Conservation (phyloP, 352 stramenopile species). For the Thalassiosira hispida region DNA sequence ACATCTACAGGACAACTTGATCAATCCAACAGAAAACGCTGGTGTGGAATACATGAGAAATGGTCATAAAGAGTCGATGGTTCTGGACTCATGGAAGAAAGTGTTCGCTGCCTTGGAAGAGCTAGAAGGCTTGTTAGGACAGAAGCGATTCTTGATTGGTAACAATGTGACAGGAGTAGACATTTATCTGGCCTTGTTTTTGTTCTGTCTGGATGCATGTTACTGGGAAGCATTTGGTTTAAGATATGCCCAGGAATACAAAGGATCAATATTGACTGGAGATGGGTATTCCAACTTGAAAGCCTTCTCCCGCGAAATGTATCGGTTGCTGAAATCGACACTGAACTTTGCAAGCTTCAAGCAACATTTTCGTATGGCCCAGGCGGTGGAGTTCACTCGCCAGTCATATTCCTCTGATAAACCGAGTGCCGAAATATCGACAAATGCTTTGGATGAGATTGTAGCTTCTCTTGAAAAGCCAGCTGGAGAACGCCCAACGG, state of each 20-base stretch:
- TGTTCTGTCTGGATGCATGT: constrained; percentile 20
- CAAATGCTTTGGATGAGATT: constrained; percentile 1
- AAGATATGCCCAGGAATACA: background rate
- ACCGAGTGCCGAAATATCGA: background rate
- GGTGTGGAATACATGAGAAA: constrained; percentile 5
- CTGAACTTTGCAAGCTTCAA: constrained; percentile 10
- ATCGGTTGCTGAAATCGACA: constrained; percentile 10
- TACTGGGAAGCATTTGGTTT: constrained; percentile 12
- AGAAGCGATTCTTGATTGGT: background rate
- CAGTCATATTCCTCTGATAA: constrained; percentile 2
- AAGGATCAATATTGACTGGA: constrained; percentile 5
- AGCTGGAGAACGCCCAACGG: background rate
- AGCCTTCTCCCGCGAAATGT: constrained; percentile 12
- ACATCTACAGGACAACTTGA: background rate
- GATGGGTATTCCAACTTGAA: constrained; percentile 24
- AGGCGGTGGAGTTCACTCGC: constrained; percentile 16
- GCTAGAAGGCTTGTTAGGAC: constrained; percentile 8
- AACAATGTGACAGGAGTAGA: constrained; percentile 17
- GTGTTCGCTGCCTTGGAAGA: constrained; percentile 2
- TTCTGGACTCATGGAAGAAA: background rate
- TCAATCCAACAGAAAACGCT: background rate
- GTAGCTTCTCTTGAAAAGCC: constrained; percentile 10
- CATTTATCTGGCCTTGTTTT: constrained; percentile 8
- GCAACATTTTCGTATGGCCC: constrained; percentile 7
- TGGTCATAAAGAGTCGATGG: background rate